Evolutionary conservation across 371 early-diverging fungal species (phyloP), one percentile per base, ranked within the genome.

Genomic region (Mucor racemosus): DNA sequence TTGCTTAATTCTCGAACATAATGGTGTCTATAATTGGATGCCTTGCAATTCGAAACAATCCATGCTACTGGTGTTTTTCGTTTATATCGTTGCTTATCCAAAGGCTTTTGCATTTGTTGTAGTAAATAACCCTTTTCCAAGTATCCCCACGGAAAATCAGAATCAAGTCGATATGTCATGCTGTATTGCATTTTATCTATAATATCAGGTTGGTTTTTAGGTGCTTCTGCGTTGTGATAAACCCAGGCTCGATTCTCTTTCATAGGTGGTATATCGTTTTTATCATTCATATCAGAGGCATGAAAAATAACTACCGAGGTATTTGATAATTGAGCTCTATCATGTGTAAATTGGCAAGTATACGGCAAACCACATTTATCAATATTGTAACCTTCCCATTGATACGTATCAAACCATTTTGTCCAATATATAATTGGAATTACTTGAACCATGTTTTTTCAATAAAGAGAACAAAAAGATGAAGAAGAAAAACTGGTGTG

Each of bases 101-200:
- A 7, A 19, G 57, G 41, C 33, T 19, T 34, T 48, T 57, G 44
- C 58, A 65, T 58, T 1, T 8, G 13, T 3, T 19, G 15, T 3
- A 65, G 19, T 0, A 58, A 15, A 0, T 36, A 9, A 1, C 39
- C 13, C 19, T 57, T 17, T 14, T 65, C 59, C 3, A 65, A 17
- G n/a, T 65, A 65, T 9, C 65, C 65, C 65, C 65, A 65, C 0
- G 65, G 65, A 31, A 65, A 65, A 19, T 65, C 65, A 9, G 65
- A 65, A 11, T 65, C 65, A 3, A 65, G 41, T 0, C 65, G 58
- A 40, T 65, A 65, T 3, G 65, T 65, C 65, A 65, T 65, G 26
- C 59, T 58, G 50, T 65, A 65, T 34, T 65, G 65, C 65, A 65
- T 65, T 14, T 17, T 39, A n/a, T 58, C 17, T 6, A 65, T 48